Base-by-base conservation (phyloP, 257 asterid genomes). In the Cynanchum wilfordii region DNA sequence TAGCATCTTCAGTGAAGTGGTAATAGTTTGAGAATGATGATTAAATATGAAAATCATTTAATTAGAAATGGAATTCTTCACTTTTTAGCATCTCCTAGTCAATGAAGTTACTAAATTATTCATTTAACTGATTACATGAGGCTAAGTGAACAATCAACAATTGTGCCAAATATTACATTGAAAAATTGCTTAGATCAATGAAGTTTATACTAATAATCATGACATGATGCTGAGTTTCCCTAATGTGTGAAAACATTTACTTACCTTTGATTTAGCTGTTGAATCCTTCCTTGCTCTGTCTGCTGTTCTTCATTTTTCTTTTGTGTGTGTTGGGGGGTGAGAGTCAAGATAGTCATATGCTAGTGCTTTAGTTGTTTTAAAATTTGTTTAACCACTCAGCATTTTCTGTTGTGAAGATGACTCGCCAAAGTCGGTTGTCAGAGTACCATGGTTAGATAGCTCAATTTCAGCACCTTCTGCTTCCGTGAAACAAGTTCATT, bases 401-500 rank as follows among this genome's bases (percentile, higher is more conserved):
- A 1, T 42, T 44, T 19, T 79, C 19, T 25, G 49, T 38, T 77
- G 66, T 77, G 80, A 63, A 90, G 98, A 93, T 57, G 89, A 89
- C 73, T 82, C 95, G 22, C 87, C 89, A 8, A 79, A 82, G 75
- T 83, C 92, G 5, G 83, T 89, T 38, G 98, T 81, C 77, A 87
- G 97, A 79, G 70, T 93, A 70, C 97, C 91, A 59, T 73, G 74
- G 36, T 67, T 87, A 30, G 72, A 79, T 75, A 74, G 81, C 69
- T 85, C 93, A 17, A 78, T 67, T 71, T 77, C 96, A 47, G 90
- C 93, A 42, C 47, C 47, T 24, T 77, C 83, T 59, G 87, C 87
- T 25, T 75, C 78, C 2, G 11, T 11, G 11, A 42, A 42, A 42
- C 47, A 42, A 42, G 47, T 10, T 58, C 88, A 87, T 25, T 76